Base-by-base conservation (phyloP, 768 basidiomycete species). In the Lactarius indigo region DNA sequence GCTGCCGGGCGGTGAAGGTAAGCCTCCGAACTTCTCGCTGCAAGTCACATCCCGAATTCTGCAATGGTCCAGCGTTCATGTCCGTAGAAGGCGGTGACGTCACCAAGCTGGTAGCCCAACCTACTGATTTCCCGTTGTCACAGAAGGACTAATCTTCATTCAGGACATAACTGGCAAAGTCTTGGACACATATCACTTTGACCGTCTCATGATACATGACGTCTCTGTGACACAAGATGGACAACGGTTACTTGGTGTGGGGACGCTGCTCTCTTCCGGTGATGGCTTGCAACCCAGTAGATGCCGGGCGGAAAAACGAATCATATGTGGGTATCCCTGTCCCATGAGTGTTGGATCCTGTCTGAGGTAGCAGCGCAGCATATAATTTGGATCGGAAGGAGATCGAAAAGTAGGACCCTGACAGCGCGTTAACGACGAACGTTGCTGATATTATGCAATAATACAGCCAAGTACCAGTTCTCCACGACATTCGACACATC, bases 401-500 rank as follows among this genome's bases (percentile, higher is more conserved):
- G 65, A 80, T 89, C 44, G 90, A 92, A 74, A 87, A 84, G 89
- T 90, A 70, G 30, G 81, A 74, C 26, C 35, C 47, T 10, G 41
- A 44, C 55, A 23, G 65, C 61, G 23, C 15, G 13, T 20, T 9
- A 20, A 35, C n/a, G 50, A 41, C 39, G 47, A 18, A 59, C 18
- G 42, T 17, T 60, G 64, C 63, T 59, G 54, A 65, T 63, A 52
- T 57, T 52, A 63, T 61, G 57, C 71, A 20, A 71, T 52, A 42
- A 42, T 57, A 13, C 65, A 91, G 90, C 73, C 85, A 86, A 77
- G 87, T 88, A 0, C 89, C 90, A 5, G 85, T 90, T 5, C 77
- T 91, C 2, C 86, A 90, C 71, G 87, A 90, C 66, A 87, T 90
- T 59, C 84, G 86, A 59, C 86, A 90, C 72, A 85, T 91, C 44